Evolutionary conservation across 2,329 filamentous ascomycete species (phyloP), one percentile per base, ranked within the genome.

Genomic region (Epicoccum nigrum): DNA sequence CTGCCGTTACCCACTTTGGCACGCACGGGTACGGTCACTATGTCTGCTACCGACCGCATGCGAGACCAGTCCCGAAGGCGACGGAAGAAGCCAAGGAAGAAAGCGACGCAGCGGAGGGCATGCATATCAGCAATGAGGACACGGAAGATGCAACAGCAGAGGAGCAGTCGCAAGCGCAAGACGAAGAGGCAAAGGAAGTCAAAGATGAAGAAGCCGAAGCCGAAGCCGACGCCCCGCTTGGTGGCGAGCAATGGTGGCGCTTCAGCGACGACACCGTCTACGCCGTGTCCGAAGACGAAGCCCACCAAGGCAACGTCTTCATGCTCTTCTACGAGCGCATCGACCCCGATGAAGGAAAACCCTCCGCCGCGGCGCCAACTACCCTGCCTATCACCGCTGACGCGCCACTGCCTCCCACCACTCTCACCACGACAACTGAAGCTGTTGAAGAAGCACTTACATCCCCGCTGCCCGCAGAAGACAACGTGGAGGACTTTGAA

Each of bases 1-100:
- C 92, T 23, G 89, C 93, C 0, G 84, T 97, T 8, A 94, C 91
- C 1, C 94, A 97, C 69, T 90, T 89, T 55, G 94, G 94, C 4
- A 82, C 89, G 25, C 94, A 97, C 70, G 92, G 97, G 56, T 96
- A 96, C 63, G 94, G 94, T 0, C 94, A 99, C 74, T 97, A 99
- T 63, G 86, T 97, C 31, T 96, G 91, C 70, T 96, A 94, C 72
- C 83, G 90, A 43, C 89, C 88, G 64, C 87, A 90, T 64, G 80
- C 83, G 16, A 56, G 19, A 37, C 33, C 34, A 9, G 33, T 44
- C 9, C 33, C 39, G 15, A 46, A 52, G 28, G 35, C 40, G 6
- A 23, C 35, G 11, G 37, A 46, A 11, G 51, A 51, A 28, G 30
- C 30, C 13, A 31, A 44, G 7, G 46, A 49, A 7, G 37, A 20